Percentiles rank a stretch among this genome's conserved stretches.
Conservation (phyloP, 176 grass and related monocot species). For the Saccharum spontaneum region DNA sequence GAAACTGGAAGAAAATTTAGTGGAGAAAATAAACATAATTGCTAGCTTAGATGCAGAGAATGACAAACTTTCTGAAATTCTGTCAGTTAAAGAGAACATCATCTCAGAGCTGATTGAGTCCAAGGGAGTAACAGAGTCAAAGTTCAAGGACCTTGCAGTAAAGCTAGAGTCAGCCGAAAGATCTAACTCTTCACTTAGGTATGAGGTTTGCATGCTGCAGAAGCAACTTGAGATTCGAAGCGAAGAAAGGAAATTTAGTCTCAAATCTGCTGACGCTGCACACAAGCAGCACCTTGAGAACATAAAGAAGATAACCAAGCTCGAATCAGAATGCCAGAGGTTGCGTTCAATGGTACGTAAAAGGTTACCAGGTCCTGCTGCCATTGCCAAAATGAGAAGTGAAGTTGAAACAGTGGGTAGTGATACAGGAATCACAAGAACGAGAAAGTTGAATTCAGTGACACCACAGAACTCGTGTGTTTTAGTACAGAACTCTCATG, state of each 20-base stretch:
- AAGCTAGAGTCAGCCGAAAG: constrained; percentile 65
- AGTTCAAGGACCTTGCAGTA: constrained; percentile 40
- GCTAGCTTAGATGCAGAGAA: constrained; percentile 60
- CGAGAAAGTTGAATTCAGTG: constrained; percentile 37
- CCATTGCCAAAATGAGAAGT: constrained; percentile 96
- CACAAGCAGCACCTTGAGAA: constrained; percentile 88
- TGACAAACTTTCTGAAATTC: constrained; percentile 60
- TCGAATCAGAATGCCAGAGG: constrained; percentile 92
- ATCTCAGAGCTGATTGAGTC: constrained; percentile 62
- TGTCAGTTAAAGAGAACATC: constrained; percentile 59
- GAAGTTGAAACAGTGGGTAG: constrained; percentile 68
- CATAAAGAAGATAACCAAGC: constrained; percentile 77
- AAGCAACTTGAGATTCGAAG: constrained; percentile 96
- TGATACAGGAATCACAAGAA: constrained; percentile 30
- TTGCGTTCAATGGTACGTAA: constrained; percentile 84
- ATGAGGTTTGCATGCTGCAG: constrained; percentile 93
- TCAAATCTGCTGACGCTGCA: constrained; percentile 82
- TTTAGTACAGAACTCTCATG: constrained; percentile 27
- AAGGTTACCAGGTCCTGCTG: constrained; percentile 79
- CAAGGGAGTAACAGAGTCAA: constrained; percentile 56
- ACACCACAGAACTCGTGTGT: constrained; percentile 19
- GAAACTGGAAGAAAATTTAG: constrained; percentile 54
- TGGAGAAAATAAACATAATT: constrained; percentile 68
- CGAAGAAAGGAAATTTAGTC: constrained; percentile 80
- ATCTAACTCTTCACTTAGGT: constrained; percentile 75